Evolutionary conservation across 2,329 filamentous ascomycete species (phyloP).

Genomic region (Exutisphaerella laricina): DNA sequence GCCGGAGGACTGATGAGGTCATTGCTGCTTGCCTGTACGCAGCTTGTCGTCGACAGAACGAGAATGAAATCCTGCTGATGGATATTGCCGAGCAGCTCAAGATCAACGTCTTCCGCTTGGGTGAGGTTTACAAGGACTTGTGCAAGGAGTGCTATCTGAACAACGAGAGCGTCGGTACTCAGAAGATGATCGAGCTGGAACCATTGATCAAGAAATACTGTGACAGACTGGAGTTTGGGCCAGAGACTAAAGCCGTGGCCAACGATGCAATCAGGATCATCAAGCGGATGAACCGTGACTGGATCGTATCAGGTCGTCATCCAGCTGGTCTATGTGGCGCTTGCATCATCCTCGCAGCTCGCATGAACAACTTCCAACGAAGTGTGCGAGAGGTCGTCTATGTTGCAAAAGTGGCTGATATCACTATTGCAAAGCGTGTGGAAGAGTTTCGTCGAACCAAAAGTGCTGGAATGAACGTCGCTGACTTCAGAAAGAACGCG

Average conservation of each 20-base stretch:
- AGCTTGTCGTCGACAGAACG: constrained; percentile 71
- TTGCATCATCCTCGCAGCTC: constrained; percentile 86
- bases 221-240: constrained; percentile 82
- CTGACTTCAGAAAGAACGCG: constrained; percentile 70
- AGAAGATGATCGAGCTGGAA: constrained; percentile 70
- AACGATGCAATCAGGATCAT: constrained; percentile 83
- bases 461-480: constrained; percentile 76
- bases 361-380: constrained; percentile 96
- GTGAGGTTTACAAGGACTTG: constrained; percentile 80
- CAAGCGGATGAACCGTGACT: constrained; percentile 89
- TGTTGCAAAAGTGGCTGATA: constrained; percentile 91
- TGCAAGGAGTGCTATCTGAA: constrained; percentile 61
- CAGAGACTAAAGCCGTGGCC: constrained; percentile 75
- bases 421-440: constrained; percentile 85
- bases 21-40: constrained; percentile 89
- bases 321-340: constrained; percentile 93
- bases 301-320: constrained; percentile 92
- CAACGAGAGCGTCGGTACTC: constrained; percentile 38
- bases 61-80: constrained; percentile 87
- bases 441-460: constrained; percentile 87
- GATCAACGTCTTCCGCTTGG: constrained; percentile 89
- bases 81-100: constrained; percentile 81
- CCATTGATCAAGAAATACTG: constrained; percentile 89
- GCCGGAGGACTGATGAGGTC: constrained; percentile 77
- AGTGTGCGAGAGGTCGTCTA: constrained; percentile 95